Conservation (phyloP, 495 filamentous ascomycete genomes). For the Astrocystis sublimbata region DNA sequence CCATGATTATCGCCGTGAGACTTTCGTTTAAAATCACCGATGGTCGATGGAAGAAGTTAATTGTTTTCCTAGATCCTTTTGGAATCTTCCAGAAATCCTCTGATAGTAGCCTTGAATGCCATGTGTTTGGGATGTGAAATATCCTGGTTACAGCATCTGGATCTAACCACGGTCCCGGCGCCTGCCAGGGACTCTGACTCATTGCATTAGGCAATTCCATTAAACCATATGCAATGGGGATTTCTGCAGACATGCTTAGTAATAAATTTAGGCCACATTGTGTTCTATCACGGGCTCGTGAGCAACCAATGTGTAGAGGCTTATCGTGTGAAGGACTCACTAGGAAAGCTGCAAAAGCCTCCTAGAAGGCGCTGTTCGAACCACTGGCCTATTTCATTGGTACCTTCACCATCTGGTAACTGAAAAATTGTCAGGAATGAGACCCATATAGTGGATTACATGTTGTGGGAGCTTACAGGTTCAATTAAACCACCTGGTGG, state of each 20-base stretch:
- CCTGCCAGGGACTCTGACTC: no score
- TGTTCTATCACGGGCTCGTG: neutral
- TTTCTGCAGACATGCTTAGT: neutral
- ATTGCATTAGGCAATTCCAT: neutral
- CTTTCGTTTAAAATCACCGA: neutral
- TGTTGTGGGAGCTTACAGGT: neutral
- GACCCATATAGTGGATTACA: neutral
- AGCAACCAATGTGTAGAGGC: neutral
- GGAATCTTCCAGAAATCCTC: neutral
- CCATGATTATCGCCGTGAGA: neutral
- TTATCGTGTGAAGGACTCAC: neutral
- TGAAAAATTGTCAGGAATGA: neutral
- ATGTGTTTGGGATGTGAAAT: neutral
- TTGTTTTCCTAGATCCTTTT: neutral
- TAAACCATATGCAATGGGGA: neutral
- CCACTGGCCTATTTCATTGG: neutral
- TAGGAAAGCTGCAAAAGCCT: neutral
- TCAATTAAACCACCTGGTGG: neutral
- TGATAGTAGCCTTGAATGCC: slow-evolving; percentile 4
- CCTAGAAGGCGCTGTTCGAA: neutral
- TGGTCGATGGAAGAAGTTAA: slow-evolving; percentile 6
- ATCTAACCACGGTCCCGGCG: neutral
- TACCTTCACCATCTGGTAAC: neutral
- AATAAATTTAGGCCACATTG: neutral
- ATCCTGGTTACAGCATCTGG: neutral